Conservation (phyloP, 352 stramenopile species). For the Phytopythium vexans region DNA sequence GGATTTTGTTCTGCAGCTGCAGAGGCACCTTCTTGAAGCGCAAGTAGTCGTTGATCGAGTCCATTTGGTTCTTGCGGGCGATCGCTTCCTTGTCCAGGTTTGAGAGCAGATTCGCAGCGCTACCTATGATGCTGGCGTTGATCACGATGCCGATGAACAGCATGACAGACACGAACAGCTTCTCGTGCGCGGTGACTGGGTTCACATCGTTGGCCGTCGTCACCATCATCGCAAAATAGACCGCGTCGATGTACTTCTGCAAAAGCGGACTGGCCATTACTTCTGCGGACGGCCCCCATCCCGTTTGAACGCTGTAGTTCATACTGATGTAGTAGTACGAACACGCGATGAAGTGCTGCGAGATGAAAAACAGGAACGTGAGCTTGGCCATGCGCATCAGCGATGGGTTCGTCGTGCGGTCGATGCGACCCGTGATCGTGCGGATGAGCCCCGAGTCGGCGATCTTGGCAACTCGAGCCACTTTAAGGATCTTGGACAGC, state of each 20-base stretch:
- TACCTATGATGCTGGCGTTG: slow-evolving; percentile 82
- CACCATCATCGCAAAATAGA: slow-evolving; percentile 72
- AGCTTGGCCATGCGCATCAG: slow-evolving; percentile 68
- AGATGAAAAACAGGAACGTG: slow-evolving; percentile 63
- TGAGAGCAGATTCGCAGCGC: slow-evolving; percentile 62
- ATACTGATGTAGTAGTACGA: slow-evolving; percentile 62
- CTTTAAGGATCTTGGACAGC: slow-evolving; percentile 54
- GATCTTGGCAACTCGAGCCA: slow-evolving; percentile 52
- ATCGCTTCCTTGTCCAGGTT: slow-evolving; percentile 78
- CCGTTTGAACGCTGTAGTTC: slow-evolving; percentile 34
- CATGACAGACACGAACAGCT: slow-evolving; percentile 63
- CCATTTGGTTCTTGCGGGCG: slow-evolving; percentile 73
- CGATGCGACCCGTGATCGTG: slow-evolving; percentile 43
- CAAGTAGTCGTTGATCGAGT: slow-evolving; percentile 78
- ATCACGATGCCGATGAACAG: slow-evolving; percentile 75
- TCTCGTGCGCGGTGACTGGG: slow-evolving; percentile 48
- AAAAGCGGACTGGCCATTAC: slow-evolving; percentile 26
- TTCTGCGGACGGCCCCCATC: slow-evolving; percentile 33
- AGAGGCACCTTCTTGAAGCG: slow-evolving; percentile 78
- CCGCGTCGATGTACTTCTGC: slow-evolving; percentile 47
- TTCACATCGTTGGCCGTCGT: slow-evolving; percentile 61
- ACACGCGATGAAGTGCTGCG: slow-evolving; percentile 76
- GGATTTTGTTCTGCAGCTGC: slow-evolving; percentile 65
- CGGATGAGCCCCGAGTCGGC: slow-evolving; percentile 49
- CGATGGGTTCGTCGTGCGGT: slow-evolving; percentile 63